A percentile compares a stretch with the other conserved stretches of the same genome.
These are phyloP conservation scores for Salix viminalis DNA, from an alignment of 345 rosid species.

Conservation along the genomic window DNA sequence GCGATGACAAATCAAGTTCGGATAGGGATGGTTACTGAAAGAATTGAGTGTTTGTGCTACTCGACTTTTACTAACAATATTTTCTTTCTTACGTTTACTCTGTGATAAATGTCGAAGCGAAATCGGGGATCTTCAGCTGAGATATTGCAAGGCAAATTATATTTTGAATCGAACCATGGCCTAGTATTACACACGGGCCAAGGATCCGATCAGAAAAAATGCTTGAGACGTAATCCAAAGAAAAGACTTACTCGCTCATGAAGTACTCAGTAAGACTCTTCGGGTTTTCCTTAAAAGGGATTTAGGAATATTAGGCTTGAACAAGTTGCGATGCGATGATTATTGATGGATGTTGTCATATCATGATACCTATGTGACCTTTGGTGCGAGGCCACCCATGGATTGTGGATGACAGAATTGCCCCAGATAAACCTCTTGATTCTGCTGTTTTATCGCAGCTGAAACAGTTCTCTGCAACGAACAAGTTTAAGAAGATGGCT, in stretches of 20 bases:
- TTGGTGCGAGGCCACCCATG: slow-evolving; percentile 63
- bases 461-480: slow-evolving; percentile 78
- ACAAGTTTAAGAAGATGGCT: slow-evolving; percentile 85
- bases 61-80: not conserved
- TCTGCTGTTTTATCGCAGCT: slow-evolving; percentile 67
- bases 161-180: slow-evolving; percentile 72
- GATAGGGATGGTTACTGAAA: not conserved
- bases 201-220: slow-evolving; percentile 67
- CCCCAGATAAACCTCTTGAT: slow-evolving; percentile 79
- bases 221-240: slow-evolving; percentile 58
- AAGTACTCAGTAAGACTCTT: slow-evolving; percentile 58
- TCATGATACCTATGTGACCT: not conserved
- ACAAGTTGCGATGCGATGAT: not conserved
- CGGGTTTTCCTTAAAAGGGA: not conserved
- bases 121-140: slow-evolving; percentile 62
- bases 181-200: slow-evolving; percentile 68
- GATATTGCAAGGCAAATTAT: slow-evolving; percentile 63
- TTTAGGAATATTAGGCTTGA: not conserved
- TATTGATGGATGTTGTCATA: not conserved
- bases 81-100: slow-evolving; percentile 10
- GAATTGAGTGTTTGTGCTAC: slow-evolving; percentile 1
- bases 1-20: not conserved
- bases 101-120: slow-evolving; percentile 45
- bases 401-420: slow-evolving; percentile 72
- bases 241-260: slow-evolving; percentile 67